phyloP scores from a whole-genome alignment of 805 yeast species.

The Novakomyces olei region DNA sequence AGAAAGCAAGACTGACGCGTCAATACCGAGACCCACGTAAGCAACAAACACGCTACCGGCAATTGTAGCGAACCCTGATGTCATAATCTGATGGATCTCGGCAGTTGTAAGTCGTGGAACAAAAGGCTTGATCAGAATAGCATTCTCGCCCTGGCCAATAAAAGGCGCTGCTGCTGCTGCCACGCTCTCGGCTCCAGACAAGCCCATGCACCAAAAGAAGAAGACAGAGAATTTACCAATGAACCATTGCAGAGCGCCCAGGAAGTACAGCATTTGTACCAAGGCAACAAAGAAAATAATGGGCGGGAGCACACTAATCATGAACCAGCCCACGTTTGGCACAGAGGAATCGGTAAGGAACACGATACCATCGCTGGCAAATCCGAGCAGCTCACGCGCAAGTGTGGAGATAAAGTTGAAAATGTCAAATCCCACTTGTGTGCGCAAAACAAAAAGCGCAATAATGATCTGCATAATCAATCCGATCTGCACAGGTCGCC shows the following conservation, averaged over 20 bases:
- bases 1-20: conserved; percentile 39
- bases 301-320: conserved; percentile 39
- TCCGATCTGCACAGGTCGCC: conserved; percentile 41
- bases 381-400: conserved; percentile 34
- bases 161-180: conserved; percentile 48
- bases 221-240: conserved; percentile 33
- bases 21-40: conserved; percentile 39
- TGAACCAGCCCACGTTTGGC: conserved; percentile 24
- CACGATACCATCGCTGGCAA: conserved; percentile 39
- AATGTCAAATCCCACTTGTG: conserved; percentile 36
- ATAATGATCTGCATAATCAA: conserved; percentile 36
- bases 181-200: conserved; percentile 42
- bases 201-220: conserved; percentile 37
- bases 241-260: conserved; percentile 38
- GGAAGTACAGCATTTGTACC: conserved; percentile 37
- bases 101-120: conserved; percentile 36
- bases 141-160: conserved; percentile 44
- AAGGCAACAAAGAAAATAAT: conserved; percentile 42
- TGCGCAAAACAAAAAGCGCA: conserved; percentile 39
- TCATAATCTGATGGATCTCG: conserved; percentile 39
- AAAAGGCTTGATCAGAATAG: conserved; percentile 36
- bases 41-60: conserved; percentile 43
- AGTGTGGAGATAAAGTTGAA: conserved; percentile 37
- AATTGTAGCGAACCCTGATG: conserved; percentile 42
- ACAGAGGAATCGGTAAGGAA: conserved; percentile 27